These are phyloP conservation scores for Tanacetum coccineum DNA, from an alignment of 129 eudicot species.

Conservation along the genomic window DNA sequence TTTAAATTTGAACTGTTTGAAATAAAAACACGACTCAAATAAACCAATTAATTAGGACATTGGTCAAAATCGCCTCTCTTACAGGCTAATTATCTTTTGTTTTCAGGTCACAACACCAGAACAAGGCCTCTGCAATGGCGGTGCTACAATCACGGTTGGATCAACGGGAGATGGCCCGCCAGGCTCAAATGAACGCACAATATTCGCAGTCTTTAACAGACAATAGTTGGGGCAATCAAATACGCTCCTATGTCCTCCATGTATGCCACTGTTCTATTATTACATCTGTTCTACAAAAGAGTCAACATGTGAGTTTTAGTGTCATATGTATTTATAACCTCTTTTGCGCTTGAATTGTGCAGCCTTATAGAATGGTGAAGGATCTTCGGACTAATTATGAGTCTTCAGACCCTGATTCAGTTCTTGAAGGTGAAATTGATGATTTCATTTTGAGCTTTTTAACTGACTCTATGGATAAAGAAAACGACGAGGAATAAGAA, in stretches of 20 bases:
- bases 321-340: neutral
- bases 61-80: neutral
- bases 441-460: conserved; percentile 79
- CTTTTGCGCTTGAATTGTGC: conserved; percentile 20
- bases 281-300: conserved; percentile 4
- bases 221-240: conserved; percentile 89
- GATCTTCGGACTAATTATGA: conserved; percentile 76
- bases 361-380: conserved; percentile 95
- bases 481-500: conserved; percentile 37
- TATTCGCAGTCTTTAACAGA: conserved; percentile 86
- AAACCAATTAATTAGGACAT: neutral
- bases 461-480: conserved; percentile 71
- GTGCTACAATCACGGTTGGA: conserved; percentile 93
- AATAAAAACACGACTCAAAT: neutral
- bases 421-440: conserved; percentile 84
- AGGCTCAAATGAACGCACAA: conserved; percentile 78
- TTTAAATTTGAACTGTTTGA: neutral
- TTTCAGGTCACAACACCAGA: conserved; percentile 81
- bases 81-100: neutral
- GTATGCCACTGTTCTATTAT: conserved; percentile 32
- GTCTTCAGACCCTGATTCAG: conserved; percentile 83
- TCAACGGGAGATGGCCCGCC: conserved; percentile 89
- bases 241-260: conserved; percentile 83
- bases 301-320: neutral
- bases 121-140: conserved; percentile 90